These are phyloP conservation scores for Polyplosphaeria fusca DNA, from an alignment of 495 filamentous ascomycete genomes.

Conservation along the genomic window DNA sequence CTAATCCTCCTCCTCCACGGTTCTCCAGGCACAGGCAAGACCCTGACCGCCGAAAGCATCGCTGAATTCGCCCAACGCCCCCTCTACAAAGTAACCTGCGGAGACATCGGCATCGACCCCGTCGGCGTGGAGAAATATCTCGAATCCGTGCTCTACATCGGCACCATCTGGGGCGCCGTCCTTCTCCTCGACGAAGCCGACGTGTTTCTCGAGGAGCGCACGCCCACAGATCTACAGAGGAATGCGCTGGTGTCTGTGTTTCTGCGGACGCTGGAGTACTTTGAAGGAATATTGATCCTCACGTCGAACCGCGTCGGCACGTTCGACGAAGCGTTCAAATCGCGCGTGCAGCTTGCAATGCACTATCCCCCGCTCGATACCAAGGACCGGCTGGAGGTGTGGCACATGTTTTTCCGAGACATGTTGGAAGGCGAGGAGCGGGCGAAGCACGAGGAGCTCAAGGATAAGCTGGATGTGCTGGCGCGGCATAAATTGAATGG, in stretches of 20 bases:
- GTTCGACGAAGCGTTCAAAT: conserved; percentile 40
- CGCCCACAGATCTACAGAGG: conserved; percentile 32
- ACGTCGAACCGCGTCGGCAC: conserved; percentile 39
- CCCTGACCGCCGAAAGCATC: conserved; percentile 18
- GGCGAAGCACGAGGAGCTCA: neutral
- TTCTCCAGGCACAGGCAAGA: conserved; percentile 22
- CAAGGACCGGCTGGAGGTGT: conserved; percentile 30
- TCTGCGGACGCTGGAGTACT: conserved; percentile 52
- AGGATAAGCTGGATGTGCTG: conserved; percentile 42
- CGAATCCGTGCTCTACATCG: conserved; percentile 37
- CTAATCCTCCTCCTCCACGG: conserved; percentile 30
- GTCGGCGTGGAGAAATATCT: conserved; percentile 23
- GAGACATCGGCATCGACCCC: conserved; percentile 19
- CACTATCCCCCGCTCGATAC: conserved; percentile 36
- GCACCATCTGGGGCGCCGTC: conserved; percentile 42
- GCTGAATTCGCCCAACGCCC: conserved; percentile 16
- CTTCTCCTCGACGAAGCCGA: conserved; percentile 64
- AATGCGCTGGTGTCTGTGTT: conserved; percentile 40
- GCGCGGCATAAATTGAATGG: conserved; percentile 53
- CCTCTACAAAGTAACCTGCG: conserved; percentile 16
- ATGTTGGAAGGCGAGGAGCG: neutral
- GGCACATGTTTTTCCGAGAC: conserved; percentile 30
- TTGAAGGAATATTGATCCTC: conserved; percentile 50
- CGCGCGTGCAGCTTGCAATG: conserved; percentile 40
- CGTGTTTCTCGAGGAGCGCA: conserved; percentile 52